A percentile compares a stretch with the other conserved stretches of the same genome.
These are phyloP conservation scores for Pyrenophora seminiperda DNA, from an alignment of 2,329 filamentous ascomycete genomes.

Conservation along the genomic window DNA sequence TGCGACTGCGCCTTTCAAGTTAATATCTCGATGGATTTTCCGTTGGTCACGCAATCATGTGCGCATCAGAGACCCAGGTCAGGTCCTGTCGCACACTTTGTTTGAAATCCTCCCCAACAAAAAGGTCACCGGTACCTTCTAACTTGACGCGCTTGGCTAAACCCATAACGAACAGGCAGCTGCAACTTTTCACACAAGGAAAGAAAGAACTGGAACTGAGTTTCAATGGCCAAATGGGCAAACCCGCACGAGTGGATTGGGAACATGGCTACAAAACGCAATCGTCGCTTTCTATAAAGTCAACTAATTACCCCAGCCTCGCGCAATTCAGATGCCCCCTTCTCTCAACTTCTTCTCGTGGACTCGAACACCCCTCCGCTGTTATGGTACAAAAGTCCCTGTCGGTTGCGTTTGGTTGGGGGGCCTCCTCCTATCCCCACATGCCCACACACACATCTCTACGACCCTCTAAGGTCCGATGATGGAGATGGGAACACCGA, in stretches of 20 bases:
- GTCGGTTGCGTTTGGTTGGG: not conserved
- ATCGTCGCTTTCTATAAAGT: not conserved
- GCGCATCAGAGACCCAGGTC: too few species aligned
- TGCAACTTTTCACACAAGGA: constrained; percentile 32
- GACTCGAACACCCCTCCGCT: not conserved
- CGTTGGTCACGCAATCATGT: too few species aligned
- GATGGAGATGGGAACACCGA: too few species aligned
- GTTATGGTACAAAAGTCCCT: not conserved
- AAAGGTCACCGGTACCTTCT: constrained; percentile 24
- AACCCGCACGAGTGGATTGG: constrained; percentile 24
- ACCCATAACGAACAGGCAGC: constrained; percentile 28
- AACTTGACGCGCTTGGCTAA: constrained; percentile 27
- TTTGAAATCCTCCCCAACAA: constrained; percentile 26
- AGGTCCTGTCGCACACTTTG: constrained; percentile 38
- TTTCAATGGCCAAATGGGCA: constrained; percentile 38
- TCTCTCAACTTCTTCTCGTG: too few species aligned
- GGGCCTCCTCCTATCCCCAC: too few species aligned
- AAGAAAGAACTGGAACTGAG: constrained; percentile 28
- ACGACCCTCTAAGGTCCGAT: too few species aligned
- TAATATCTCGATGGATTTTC: too few species aligned
- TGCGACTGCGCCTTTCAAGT: constrained; percentile 18
- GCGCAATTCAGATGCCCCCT: not conserved
- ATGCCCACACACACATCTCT: too few species aligned
- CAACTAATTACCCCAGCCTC: not conserved
- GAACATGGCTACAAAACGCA: constrained; percentile 15